Percentiles rank a stretch among this genome's conserved stretches.
These are phyloP conservation scores for Mortierella sp. DNA, from an alignment of 371 early-diverging fungal genomes.

Conservation along the genomic window DNA sequence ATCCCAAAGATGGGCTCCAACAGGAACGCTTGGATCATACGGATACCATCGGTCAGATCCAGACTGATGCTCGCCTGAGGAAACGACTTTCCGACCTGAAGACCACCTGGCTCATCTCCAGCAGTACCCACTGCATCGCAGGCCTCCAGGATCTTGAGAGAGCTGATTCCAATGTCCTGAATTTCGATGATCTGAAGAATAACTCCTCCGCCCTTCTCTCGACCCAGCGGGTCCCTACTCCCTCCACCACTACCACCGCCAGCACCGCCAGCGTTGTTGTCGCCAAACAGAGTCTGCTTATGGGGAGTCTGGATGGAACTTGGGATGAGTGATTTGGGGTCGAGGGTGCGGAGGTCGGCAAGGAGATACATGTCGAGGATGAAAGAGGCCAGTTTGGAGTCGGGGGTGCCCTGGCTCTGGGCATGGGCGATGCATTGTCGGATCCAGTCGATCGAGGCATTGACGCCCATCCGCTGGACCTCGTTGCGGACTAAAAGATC, in stretches of 20 bases:
- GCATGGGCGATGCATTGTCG: conserved; percentile 45
- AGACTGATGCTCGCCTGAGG: conserved; percentile 27
- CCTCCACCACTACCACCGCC: background rate
- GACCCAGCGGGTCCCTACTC: background rate
- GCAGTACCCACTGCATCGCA: conserved; percentile 37
- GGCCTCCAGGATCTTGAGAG: conserved; percentile 41
- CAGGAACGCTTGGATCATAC: conserved; percentile 33
- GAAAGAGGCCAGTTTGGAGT: conserved; percentile 21
- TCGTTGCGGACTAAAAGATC: conserved; percentile 54
- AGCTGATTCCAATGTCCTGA: conserved; percentile 43
- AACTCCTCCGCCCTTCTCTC: conserved; percentile 24
- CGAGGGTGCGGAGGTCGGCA: conserved; percentile 46
- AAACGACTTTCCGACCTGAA: conserved; percentile 27
- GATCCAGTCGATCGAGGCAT: conserved; percentile 53
- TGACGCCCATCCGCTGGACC: conserved; percentile 39
- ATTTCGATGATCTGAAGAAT: conserved; percentile 49
- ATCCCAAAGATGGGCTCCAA: conserved; percentile 40
- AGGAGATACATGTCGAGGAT: conserved; percentile 52
- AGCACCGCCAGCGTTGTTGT: too few relatives aligned
- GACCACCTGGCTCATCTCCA: conserved; percentile 42
- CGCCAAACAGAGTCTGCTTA: conserved; percentile 28
- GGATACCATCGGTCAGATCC: conserved; percentile 47
- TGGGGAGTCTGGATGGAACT: conserved; percentile 37
- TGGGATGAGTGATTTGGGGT: conserved; percentile 36
- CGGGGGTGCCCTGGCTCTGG: conserved; percentile 14